Base-by-base conservation (phyloP, 2,329 filamentous ascomycete species). In the Cryphonectria japonica region DNA sequence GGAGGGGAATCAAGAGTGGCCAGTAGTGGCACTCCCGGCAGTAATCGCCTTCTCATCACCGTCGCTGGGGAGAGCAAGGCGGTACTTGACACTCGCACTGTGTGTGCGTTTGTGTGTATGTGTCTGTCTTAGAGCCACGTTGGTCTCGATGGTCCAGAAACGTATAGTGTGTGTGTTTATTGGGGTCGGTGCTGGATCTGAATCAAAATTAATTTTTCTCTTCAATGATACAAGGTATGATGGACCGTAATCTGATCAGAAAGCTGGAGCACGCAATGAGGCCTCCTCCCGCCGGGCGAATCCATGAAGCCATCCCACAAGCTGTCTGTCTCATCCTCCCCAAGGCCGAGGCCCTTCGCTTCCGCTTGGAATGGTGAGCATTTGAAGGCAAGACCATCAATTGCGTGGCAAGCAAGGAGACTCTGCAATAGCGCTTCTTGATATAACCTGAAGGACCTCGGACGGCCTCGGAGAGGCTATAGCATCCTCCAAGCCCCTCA, bases 221-320 rank as follows among this genome's bases (percentile, higher is more conserved):
- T 32, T 43, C 37, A n/a, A 64, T 11, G n/a, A 64, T 43, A 46
- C 34, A 46, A 46, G n/a, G 39, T 39, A 39, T n/a, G 14, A 60
- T 39, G 29, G 32, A 61, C 32, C 39, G 13, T 64, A 46, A 39
- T 41, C 61, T 64, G 61, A 64, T 64, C 46, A 64, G 61, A 46
- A 64, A 46, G 61, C n/a, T 29, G 61, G n/a, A 64, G 39, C 39
- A 29, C 29, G 29, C 16, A 32, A 7, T 13, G 54, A 32, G 54
- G 29, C 19, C 43, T 50, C 46, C 54, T 59, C 54, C n/a, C 46
- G 37, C n/a, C 9, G 11, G 11, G 37, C 39, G 22, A 19, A 13
- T 29, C 39, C 61, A 46, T 22, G 1, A 29, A 64, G 34, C 32
- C 7, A 22, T n/a, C 14, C 34, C 22, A 14, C 16, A 39, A 26